Percentiles rank a stretch among this genome's conserved stretches.
phyloP scores from a whole-genome alignment of 2,329 filamentous ascomycete species.

The Fonsecaea pedrosoi region DNA sequence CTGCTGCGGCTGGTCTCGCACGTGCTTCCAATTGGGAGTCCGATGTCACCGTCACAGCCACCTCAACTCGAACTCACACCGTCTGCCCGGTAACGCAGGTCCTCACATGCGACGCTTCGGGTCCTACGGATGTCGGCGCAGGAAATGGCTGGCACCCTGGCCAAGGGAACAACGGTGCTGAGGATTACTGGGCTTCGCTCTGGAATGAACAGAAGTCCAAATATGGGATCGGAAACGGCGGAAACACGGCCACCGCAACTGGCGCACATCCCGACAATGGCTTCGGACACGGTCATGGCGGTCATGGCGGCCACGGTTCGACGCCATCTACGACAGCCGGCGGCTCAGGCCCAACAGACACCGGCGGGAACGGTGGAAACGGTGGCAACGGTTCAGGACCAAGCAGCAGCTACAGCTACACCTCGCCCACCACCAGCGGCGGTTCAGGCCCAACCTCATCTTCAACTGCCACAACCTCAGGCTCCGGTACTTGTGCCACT shows the following conservation, averaged over 20 bases:
- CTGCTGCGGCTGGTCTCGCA: conserved; percentile 29
- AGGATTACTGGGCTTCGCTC: conserved; percentile 26
- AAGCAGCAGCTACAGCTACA: conserved; percentile 12
- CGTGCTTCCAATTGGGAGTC: conserved; percentile 15
- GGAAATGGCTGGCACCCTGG: conserved; percentile 8
- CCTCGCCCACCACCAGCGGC: conserved; percentile 1
- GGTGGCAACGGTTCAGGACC: not conserved
- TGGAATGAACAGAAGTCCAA: conserved; percentile 32
- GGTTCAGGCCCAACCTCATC: conserved; percentile 14
- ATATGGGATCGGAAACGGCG: conserved; percentile 31
- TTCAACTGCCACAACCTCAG: conserved; percentile 8
- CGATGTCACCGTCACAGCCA: conserved; percentile 33
- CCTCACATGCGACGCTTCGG: conserved; percentile 20
- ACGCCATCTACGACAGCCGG: not conserved
- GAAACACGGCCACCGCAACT: conserved; percentile 23
- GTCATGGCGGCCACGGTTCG: conserved; percentile 3
- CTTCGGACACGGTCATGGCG: not conserved
- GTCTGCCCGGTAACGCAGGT: conserved; percentile 27
- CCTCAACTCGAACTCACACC: conserved; percentile 29
- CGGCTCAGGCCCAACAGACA: conserved; percentile 4
- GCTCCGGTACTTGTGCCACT: conserved; percentile 17
- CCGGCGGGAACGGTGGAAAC: not conserved
- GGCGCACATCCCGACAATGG: conserved; percentile 8
- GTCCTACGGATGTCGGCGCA: conserved; percentile 13
- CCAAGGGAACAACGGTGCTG: conserved; percentile 14